Evolutionary conservation across 441 rosid genomes (phyloP).

Genomic region (Omphalea diandra): DNA sequence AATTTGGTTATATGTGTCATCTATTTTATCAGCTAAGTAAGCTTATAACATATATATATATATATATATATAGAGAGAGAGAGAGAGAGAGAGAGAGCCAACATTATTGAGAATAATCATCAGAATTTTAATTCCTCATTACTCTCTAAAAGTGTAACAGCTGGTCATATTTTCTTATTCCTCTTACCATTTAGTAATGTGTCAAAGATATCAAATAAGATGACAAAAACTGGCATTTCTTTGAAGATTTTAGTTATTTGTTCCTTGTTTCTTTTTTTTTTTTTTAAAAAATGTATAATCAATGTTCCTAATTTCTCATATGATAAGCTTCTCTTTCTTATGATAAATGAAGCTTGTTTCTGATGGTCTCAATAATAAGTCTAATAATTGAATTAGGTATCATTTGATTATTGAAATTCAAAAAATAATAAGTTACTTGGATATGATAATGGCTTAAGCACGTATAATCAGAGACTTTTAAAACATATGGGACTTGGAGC

Average conservation of each 20-base stretch:
- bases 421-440: not conserved
- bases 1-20: not conserved
- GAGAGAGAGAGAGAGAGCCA: conserved; percentile 41
- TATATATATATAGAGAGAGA: too few species aligned
- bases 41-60: conserved; percentile 11
- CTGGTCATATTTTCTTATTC: conserved; percentile 16
- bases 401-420: not conserved
- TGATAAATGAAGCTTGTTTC: not conserved
- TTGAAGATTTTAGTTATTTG: not conserved
- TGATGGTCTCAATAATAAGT: not conserved
- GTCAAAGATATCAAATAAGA: conserved; percentile 28
- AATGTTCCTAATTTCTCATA: not conserved
- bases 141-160: conserved; percentile 24
- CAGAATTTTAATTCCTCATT: conserved; percentile 30
- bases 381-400: not conserved
- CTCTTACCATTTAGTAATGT: conserved; percentile 22
- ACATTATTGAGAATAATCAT: conserved; percentile 9
- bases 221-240: not conserved
- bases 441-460: not conserved
- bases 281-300: too few species aligned
- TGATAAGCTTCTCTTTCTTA: not conserved
- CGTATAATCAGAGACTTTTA: not conserved
- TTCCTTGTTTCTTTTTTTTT: not conserved
- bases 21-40: not conserved
- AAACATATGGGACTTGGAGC: not conserved